Percentiles rank a stretch among this genome's conserved stretches.
These are phyloP conservation scores for Teunomyces funiuensis DNA, from an alignment of 805 yeast species.

Conservation along the genomic window DNA sequence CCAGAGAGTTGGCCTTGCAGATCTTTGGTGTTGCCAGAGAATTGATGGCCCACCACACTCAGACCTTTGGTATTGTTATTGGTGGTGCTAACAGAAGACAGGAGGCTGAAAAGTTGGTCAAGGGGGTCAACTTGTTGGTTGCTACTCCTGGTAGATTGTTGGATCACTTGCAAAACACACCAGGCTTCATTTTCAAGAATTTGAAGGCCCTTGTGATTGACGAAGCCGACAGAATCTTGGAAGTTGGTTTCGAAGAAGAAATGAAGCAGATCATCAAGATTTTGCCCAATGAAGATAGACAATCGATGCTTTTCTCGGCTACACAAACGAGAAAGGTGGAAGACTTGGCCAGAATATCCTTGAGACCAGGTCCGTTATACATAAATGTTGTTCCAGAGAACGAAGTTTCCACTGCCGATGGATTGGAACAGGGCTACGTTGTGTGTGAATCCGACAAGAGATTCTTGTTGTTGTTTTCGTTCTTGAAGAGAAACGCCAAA, in stretches of 20 bases:
- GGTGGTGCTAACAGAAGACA: slow-evolving; percentile 98
- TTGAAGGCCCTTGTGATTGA: slow-evolving; percentile 92
- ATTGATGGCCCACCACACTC: slow-evolving; percentile 84
- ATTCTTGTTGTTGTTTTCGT: slow-evolving; percentile 85
- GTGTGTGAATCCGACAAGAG: slow-evolving; percentile 96
- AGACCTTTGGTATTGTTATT: slow-evolving; percentile 93
- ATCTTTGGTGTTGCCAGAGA: slow-evolving; percentile 98
- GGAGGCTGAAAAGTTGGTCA: slow-evolving; percentile 90
- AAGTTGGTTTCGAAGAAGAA: slow-evolving; percentile 98
- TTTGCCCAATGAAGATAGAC: slow-evolving; percentile 89
- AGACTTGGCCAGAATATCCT: slow-evolving; percentile 93
- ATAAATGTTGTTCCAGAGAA: slow-evolving; percentile 88
- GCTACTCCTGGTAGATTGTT: slow-evolving; percentile 98
- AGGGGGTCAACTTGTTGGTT: slow-evolving; percentile 90
- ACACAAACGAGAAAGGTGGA: slow-evolving; percentile 99
- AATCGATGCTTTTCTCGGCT: slow-evolving; percentile 97
- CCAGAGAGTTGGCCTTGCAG: slow-evolving; percentile 96
- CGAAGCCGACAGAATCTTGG: slow-evolving; percentile 97
- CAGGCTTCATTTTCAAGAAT: slow-evolving; percentile 91
- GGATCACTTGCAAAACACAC: slow-evolving; percentile 95
- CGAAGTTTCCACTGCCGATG: slow-evolving; percentile 89
- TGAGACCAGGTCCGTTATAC: slow-evolving; percentile 89
- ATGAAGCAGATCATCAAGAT: slow-evolving; percentile 96
- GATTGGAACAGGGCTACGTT: slow-evolving; percentile 97
- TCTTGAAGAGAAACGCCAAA: slow-evolving; percentile 87